A percentile compares a stretch with the other conserved stretches of the same genome.
Conservation (phyloP, 2,329 filamentous ascomycete species). For the Fusarium graminum region DNA sequence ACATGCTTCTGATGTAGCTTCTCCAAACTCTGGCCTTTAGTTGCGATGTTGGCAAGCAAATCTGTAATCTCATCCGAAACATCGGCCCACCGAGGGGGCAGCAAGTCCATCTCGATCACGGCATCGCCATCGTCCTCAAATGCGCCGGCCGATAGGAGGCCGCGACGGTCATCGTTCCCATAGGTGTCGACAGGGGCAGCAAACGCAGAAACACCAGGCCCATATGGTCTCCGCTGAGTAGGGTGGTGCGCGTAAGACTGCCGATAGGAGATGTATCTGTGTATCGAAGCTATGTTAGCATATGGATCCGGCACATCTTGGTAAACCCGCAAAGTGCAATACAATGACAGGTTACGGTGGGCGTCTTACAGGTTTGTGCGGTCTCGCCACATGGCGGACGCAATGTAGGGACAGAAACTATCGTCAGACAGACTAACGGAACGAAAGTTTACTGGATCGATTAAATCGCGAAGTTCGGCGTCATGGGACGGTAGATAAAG, state of each 20-base stretch:
- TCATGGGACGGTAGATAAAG: conserved; percentile 46
- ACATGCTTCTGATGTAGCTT: conserved; percentile 98
- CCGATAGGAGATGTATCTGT: conserved; percentile 97
- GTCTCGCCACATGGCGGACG: conserved; percentile 96
- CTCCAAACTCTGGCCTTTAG: conserved; percentile 86
- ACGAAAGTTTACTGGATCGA: conserved; percentile 20
- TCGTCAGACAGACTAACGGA: conserved; percentile 44
- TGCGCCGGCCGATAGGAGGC: conserved; percentile 83
- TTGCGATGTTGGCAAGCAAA: conserved; percentile 81
- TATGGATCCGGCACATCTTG: conserved; percentile 7
- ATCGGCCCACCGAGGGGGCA: conserved; percentile 96
- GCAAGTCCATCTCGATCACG: conserved; percentile 97
- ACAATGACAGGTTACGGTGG: conserved; percentile 25
- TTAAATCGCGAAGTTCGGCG: conserved; percentile 31
- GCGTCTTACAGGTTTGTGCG: conserved; percentile 89
- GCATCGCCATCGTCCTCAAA: conserved; percentile 91
- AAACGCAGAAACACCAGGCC: conserved; percentile 61
- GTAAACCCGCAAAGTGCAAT: conserved; percentile 14
- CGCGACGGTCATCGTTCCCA: conserved; percentile 71
- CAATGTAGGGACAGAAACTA: conserved; percentile 48
- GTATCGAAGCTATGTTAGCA: conserved; percentile 31
- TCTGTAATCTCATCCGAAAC: conserved; percentile 94
- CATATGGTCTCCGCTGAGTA: conserved; percentile 82
- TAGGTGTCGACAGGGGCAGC: conserved; percentile 70
- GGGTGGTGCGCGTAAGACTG: conserved; percentile 98